Base-by-base conservation (phyloP, 2,329 filamentous ascomycete species). In the Xylariaceae sp. region DNA sequence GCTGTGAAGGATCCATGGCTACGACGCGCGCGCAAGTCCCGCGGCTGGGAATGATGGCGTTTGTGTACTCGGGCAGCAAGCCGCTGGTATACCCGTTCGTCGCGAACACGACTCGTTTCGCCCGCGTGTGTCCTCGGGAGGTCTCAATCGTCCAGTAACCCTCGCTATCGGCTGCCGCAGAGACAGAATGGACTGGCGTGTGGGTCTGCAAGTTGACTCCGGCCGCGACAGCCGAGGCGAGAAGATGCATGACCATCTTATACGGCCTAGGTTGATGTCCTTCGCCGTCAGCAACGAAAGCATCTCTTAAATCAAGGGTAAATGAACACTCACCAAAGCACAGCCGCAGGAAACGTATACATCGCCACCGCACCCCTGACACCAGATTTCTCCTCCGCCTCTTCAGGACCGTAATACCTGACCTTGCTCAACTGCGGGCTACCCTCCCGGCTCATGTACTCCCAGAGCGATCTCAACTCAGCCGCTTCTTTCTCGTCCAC, bases 11-110 rank as follows among this genome's bases (percentile, higher is more conserved):
- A 27, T 34, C 21, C 12, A 26, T 34, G 28, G 46, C 40, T 30
- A 46, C 41, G 3, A 51, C 14, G 11, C 46, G 32, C 35, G 48
- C 40, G 39, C 48, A 44, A 9, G 44, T 60, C 1, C 76, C 81
- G 28, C 79, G 70, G 3, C 74, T 70, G 0, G 82, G 82, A 7
- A 82, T 68, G 42, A 86, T 83, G 8, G 75, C 70, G 42, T 72
- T 68, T 5, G 65, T 59, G 53, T 82, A 83, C 38, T 69, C 56
- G 0, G 78, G 78, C 2, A 80, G 61, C 5, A 86, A 56, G 9
- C 72, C 68, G 1, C 77, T 72, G 0, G 79, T 83, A 56, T 84
- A 85, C 9, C 66, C 81, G 49, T 86, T 86, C 2, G 78, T 84
- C 12, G 81, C 80, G 30, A 83, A 67, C 13, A 85, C 62, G 11